Percentiles rank a stretch among this genome's conserved stretches.
Evolutionary conservation across 148 eudicot genomes (phyloP).

Genomic region (Chenopodium album): DNA sequence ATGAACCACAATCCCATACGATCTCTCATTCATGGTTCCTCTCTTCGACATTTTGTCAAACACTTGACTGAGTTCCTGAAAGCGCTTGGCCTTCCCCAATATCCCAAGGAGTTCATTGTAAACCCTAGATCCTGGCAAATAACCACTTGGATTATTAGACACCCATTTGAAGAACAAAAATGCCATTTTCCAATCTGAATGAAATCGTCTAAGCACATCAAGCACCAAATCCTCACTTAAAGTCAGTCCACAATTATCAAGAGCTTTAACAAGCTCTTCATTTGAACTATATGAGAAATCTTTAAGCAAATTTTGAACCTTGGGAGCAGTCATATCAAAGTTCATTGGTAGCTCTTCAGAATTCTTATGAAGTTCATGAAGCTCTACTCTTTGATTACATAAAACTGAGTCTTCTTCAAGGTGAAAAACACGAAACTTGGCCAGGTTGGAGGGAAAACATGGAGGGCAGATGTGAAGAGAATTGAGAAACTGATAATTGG

Average conservation of each 20-base stretch:
- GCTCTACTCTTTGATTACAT: slow-evolving; percentile 6
- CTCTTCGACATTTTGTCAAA: slow-evolving; percentile 72
- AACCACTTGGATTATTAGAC: slow-evolving; percentile 36
- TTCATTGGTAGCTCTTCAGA: slow-evolving; percentile 5
- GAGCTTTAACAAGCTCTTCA: slow-evolving; percentile 40
- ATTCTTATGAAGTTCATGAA: background rate
- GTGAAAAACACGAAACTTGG: slow-evolving; percentile 22
- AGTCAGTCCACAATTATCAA: slow-evolving; percentile 30
- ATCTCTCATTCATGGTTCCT: slow-evolving; percentile 48
- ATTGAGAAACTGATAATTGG: slow-evolving; percentile 6
- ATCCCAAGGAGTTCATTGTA: slow-evolving; percentile 68
- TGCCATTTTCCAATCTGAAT: slow-evolving; percentile 71
- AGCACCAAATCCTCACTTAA: slow-evolving; percentile 53
- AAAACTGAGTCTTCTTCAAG: slow-evolving; percentile 3
- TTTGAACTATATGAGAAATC: slow-evolving; percentile 25
- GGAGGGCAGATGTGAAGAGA: slow-evolving; percentile 10
- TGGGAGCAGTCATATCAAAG: slow-evolving; percentile 31
- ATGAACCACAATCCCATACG: slow-evolving; percentile 61
- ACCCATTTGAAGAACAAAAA: slow-evolving; percentile 69
- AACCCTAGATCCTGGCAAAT: slow-evolving; percentile 38
- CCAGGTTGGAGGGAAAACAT: slow-evolving; percentile 1
- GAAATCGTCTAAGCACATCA: slow-evolving; percentile 56
- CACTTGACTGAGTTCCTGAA: slow-evolving; percentile 50
- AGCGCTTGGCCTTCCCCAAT: slow-evolving; percentile 62
- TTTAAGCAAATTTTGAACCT: slow-evolving; percentile 47